Base-by-base conservation (phyloP, 2,329 filamentous ascomycete species). In the Fusarium buharicum region DNA sequence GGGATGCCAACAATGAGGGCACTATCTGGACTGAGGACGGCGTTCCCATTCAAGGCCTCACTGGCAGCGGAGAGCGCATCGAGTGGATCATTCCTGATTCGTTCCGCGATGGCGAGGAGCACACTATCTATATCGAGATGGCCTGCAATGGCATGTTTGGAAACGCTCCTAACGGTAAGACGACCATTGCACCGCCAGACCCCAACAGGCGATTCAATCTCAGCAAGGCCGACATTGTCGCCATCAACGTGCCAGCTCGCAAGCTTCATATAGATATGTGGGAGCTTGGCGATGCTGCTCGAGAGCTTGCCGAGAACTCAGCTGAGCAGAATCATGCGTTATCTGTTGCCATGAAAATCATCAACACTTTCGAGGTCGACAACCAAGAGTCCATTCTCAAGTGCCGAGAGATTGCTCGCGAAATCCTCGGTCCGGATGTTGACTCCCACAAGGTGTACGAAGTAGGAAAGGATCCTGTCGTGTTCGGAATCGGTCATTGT, bases 111-210 rank as follows among this genome's bases (percentile, higher is more conserved):
- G 93, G 92, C 49, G 88, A 94, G 74, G 86, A 93, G 70, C 93
- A 98, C 75, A 87, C 84, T 16, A 91, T 99, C 70, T 99, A 97
- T 76, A 89, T 99, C 64, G 95, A 99, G 79, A 97, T 98, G 91
- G 95, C 95, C 17, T 98, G 95, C 79, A 99, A 99, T 75, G 89
- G 90, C 76, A 98, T 98, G 93, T 98, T 98, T 78, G 95, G 95
- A 68, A 97, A 97, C 74, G 90, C 93, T 0, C 84, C 90, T 0
- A 90, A 90, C 17, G 92, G 92, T 22, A 92, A 96, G 74, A 68
- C 66, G 39, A 87, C 84, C 28, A 98, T 97, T 67, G 91, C 96
- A 74, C 93, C 95, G 13, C 95, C 95, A 0, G 83, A 90, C 57
- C 90, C 91, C n/a, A 87, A 97, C 80, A 90, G 84, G 69, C 91